phyloP scores from a whole-genome alignment of 2,329 filamentous ascomycete genomes.

The Dothideomycetes sp. region DNA sequence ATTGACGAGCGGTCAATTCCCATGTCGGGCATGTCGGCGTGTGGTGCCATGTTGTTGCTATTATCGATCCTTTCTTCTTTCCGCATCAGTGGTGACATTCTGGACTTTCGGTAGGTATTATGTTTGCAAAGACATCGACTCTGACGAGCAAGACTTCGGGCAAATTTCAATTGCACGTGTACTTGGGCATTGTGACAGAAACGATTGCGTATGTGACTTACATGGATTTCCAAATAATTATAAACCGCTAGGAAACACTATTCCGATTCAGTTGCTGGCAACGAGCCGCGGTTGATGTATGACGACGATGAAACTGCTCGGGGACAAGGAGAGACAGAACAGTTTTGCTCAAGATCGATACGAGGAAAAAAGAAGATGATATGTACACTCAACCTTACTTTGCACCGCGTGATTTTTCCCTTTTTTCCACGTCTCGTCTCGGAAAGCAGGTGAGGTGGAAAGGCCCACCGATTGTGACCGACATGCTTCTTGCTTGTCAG shows the following conservation, averaged over 20 bases:
- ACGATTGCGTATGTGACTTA: too few species aligned
- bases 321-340: neutral
- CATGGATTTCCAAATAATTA: too few species aligned
- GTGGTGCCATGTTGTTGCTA: slow-evolving; percentile 10
- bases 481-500: neutral
- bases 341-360: neutral
- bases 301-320: slow-evolving; percentile 11
- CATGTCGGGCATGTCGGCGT: slow-evolving; percentile 10
- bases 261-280: slow-evolving; percentile 10
- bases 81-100: too few species aligned
- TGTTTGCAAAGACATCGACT: too few species aligned
- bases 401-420: neutral
- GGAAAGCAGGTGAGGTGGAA: neutral
- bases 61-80: neutral
- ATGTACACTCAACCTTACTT: slow-evolving; percentile 1
- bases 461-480: neutral
- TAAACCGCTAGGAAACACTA: too few species aligned
- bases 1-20: slow-evolving; percentile 1
- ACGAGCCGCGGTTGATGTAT: slow-evolving; percentile 1
- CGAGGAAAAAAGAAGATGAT: neutral
- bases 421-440: slow-evolving; percentile 3
- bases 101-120: too few species aligned
- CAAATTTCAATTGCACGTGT: too few species aligned
- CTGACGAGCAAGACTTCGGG: too few species aligned
- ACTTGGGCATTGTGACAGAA: too few species aligned